phyloP scores from a whole-genome alignment of 2,329 filamentous ascomycete species.

The Calonectria pseudoreteaudii region DNA sequence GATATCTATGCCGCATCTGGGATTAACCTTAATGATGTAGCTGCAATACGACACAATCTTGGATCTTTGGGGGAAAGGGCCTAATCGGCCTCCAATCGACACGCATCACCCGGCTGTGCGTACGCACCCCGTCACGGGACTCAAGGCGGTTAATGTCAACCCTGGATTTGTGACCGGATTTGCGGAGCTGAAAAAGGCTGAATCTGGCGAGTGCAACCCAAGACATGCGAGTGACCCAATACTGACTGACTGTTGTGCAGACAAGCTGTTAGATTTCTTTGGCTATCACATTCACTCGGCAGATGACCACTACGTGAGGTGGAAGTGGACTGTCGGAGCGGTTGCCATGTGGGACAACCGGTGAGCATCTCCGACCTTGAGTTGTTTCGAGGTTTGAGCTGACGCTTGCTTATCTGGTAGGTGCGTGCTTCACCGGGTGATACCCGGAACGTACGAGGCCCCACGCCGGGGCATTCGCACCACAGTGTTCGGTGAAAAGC shows the following conservation, averaged over 20 bases:
- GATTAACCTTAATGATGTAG: not conserved
- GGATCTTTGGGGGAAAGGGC: constrained; percentile 25
- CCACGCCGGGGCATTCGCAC: constrained; percentile 27
- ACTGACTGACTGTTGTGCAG: not conserved
- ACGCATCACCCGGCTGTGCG: constrained; percentile 61
- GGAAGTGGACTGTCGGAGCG: constrained; percentile 62
- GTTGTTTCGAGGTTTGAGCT: not conserved
- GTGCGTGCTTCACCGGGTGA: constrained; percentile 27
- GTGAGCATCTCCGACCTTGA: not conserved
- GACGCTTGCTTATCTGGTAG: not conserved
- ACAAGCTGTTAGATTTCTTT: constrained; percentile 57
- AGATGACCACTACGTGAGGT: constrained; percentile 62
- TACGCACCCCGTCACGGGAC: constrained; percentile 60
- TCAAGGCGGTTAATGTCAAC: constrained; percentile 60
- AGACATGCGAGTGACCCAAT: not conserved
- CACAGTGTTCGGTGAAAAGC: constrained; percentile 28
- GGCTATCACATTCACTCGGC: constrained; percentile 60
- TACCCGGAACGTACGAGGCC: constrained; percentile 27
- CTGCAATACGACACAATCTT: constrained; percentile 28
- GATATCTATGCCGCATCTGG: not conserved
- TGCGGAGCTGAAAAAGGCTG: constrained; percentile 60
- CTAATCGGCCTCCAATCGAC: constrained; percentile 56
- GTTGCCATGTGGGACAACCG: constrained; percentile 65
- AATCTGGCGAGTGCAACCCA: constrained; percentile 53
- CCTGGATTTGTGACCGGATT: constrained; percentile 60